Evolutionary conservation across 805 yeast genomes (phyloP).

Genomic region (Wickerhamiella azymoides): DNA sequence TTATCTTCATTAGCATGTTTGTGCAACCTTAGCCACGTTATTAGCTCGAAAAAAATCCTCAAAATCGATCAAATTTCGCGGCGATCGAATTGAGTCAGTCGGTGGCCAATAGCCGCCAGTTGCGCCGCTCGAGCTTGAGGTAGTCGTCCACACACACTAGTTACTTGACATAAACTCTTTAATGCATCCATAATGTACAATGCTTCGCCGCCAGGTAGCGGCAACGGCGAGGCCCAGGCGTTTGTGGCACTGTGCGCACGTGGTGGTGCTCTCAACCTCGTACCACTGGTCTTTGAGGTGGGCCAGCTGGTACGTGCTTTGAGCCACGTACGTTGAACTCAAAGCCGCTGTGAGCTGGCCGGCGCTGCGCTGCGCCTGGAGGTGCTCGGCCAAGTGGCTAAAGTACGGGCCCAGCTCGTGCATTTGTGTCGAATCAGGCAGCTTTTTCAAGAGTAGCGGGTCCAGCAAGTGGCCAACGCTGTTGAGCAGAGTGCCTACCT

Average conservation of each 20-base stretch:
- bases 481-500: background rate
- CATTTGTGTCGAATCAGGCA: background rate
- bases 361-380: background rate
- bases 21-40: too few relatives aligned
- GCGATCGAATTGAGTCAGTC: too few relatives aligned
- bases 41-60: too few relatives aligned
- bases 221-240: conserved; percentile 4
- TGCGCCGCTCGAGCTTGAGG: too few relatives aligned
- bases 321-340: background rate
- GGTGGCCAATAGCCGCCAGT: too few relatives aligned
- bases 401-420: background rate
- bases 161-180: background rate
- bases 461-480: conserved; percentile 5
- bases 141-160: too few relatives aligned
- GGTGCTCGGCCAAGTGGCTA: background rate
- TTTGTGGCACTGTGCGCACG: conserved; percentile 4
- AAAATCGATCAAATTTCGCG: too few relatives aligned
- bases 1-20: too few relatives aligned
- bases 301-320: conserved; percentile 3
- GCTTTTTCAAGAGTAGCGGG: background rate
- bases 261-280: background rate
- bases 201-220: background rate
- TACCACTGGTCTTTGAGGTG: background rate
- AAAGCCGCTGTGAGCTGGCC: background rate
- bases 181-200: conserved; percentile 8